phyloP scores from a whole-genome alignment of 1,284 basidiomycete genomes.

The Rhodotorula sp. region DNA sequence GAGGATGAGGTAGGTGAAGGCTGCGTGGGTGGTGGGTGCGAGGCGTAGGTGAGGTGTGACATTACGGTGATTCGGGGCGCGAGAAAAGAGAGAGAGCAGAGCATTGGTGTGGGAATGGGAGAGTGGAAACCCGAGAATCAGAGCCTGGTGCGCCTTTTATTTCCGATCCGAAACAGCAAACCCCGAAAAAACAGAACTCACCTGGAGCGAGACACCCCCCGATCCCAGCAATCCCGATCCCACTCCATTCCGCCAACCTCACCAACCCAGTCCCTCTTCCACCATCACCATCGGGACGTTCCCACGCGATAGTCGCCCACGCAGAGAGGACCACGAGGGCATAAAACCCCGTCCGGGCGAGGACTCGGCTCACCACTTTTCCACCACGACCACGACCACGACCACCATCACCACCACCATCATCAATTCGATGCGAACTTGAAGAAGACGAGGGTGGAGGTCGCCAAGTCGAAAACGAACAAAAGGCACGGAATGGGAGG shows the following conservation, averaged over 20 bases:
- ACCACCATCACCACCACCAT: too few species aligned
- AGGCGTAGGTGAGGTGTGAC: neutral
- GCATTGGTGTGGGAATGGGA: too few species aligned
- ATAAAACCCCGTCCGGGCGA: constrained; percentile 7
- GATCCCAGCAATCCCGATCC: constrained; percentile 31
- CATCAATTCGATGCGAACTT: too few species aligned
- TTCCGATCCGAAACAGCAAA: too few species aligned
- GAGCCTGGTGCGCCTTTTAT: too few species aligned
- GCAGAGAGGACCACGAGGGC: neutral
- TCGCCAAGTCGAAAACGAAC: too few species aligned
- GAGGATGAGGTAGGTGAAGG: constrained; percentile 45
- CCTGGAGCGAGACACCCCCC: constrained; percentile 35
- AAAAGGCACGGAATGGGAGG: too few species aligned
- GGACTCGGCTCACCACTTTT: neutral
- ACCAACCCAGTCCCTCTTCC: constrained; percentile 29
- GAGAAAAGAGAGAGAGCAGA: too few species aligned
- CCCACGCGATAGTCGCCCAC: constrained; percentile 2
- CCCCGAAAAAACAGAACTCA: constrained; percentile 18
- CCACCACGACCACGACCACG: too few species aligned
- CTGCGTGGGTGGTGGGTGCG: constrained; percentile 16
- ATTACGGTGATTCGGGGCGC: too few species aligned
- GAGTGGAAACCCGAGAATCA: too few species aligned
- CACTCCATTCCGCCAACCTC: constrained; percentile 38
- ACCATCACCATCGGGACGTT: neutral
- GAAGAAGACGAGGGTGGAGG: neutral